These are phyloP conservation scores for Usnea hakonensis DNA, from an alignment of 495 filamentous ascomycete genomes.

Conservation along the genomic window DNA sequence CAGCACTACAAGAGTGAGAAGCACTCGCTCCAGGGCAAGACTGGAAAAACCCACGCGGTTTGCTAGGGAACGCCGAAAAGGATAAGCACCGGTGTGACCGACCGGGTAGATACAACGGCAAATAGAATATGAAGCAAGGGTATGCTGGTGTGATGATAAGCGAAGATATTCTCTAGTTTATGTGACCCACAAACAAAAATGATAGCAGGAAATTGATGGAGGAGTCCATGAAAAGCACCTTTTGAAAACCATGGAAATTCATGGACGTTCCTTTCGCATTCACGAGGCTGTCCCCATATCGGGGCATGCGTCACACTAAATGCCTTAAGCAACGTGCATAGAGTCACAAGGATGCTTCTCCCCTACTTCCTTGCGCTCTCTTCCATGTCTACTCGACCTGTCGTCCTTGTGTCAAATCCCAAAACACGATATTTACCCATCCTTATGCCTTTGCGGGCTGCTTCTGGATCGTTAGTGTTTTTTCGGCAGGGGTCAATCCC, in stretches of 20 bases:
- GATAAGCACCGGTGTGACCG: neutral
- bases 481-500: neutral
- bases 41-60: constrained; percentile 77
- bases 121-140: neutral
- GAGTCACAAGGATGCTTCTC: no score
- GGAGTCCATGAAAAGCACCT: neutral
- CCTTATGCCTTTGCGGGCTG: no score
- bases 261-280: neutral
- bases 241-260: neutral
- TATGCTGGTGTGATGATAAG: neutral
- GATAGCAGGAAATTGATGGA: neutral
- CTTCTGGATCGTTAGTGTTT: neutral
- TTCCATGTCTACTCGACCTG: neutral
- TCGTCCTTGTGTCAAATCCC: neutral
- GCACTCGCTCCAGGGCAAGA: constrained; percentile 80
- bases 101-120: neutral
- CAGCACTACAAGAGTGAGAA: constrained; percentile 64
- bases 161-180: neutral
- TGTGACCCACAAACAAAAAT: neutral
- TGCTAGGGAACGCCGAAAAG: constrained; percentile 44
- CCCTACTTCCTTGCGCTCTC: neutral
- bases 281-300: no score
- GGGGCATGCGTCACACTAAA: neutral
- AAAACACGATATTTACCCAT: neutral
- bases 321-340: neutral